Percentiles rank a stretch among this genome's conserved stretches.
phyloP scores from a whole-genome alignment of 768 basidiomycete species.

The Lactifluus volemus region DNA sequence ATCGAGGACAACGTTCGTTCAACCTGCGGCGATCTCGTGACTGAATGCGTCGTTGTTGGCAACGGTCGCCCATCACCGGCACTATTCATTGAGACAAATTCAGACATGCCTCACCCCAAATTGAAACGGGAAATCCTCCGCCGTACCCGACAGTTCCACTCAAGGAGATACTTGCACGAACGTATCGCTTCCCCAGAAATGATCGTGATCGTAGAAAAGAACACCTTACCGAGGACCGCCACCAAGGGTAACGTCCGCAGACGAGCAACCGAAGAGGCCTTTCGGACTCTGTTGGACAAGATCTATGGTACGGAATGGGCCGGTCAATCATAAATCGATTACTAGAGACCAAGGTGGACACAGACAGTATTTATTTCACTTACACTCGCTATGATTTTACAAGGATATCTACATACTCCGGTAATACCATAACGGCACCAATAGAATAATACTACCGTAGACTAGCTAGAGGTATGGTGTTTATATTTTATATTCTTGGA shows the following conservation, averaged over 20 bases:
- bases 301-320: constrained; percentile 35
- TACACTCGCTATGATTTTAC: not conserved
- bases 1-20: constrained; percentile 70
- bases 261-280: constrained; percentile 63
- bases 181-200: constrained; percentile 57
- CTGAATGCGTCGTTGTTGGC: constrained; percentile 71
- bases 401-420: not conserved
- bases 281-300: constrained; percentile 46
- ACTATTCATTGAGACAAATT: constrained; percentile 59
- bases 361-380: not conserved
- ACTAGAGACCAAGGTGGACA: not conserved
- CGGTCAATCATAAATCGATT: constrained; percentile 5
- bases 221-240: constrained; percentile 66
- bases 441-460: not conserved
- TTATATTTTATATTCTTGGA: not conserved
- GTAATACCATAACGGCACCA: not conserved
- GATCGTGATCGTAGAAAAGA: constrained; percentile 56
- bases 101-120: constrained; percentile 41
- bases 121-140: constrained; percentile 66
- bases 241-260: constrained; percentile 80
- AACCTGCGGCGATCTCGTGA: constrained; percentile 55
- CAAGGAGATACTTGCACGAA: constrained; percentile 69
- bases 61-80: constrained; percentile 67
- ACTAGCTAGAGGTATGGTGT: not conserved
- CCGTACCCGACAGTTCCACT: constrained; percentile 65